Conservation (phyloP, 116 monocot genomes). For the Papilionanthe hybrid region DNA sequence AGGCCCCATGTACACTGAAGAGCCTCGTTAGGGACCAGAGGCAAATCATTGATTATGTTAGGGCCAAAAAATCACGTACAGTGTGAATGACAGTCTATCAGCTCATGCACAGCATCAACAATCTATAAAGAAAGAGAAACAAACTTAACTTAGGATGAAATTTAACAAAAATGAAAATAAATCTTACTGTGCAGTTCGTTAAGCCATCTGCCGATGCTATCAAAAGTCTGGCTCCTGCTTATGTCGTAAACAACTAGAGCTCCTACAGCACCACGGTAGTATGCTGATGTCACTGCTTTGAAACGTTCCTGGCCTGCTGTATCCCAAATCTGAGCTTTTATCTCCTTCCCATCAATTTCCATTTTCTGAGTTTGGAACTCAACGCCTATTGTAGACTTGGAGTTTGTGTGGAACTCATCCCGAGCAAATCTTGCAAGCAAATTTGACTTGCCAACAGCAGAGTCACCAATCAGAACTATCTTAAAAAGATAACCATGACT, state of each 20-base stretch:
- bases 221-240: conserved; percentile 34
- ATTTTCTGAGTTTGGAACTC: conserved; percentile 48
- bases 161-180: neutral
- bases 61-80: too few relatives aligned
- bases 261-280: conserved; percentile 47
- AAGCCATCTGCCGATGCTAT: conserved; percentile 43
- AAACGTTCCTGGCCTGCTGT: conserved; percentile 58
- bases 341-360: conserved; percentile 37
- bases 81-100: too few relatives aligned
- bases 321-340: conserved; percentile 59
- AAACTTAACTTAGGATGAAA: too few relatives aligned
- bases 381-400: conserved; percentile 52
- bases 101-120: too few relatives aligned
- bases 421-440: conserved; percentile 45
- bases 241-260: conserved; percentile 47
- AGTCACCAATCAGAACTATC: conserved; percentile 48
- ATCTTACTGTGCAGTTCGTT: conserved; percentile 40
- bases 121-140: too few relatives aligned
- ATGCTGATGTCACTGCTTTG: conserved; percentile 44
- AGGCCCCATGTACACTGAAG: too few relatives aligned
- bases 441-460: conserved; percentile 47
- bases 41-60: too few relatives aligned
- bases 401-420: conserved; percentile 40
- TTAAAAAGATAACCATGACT: conserved; percentile 45
- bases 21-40: too few relatives aligned